phyloP scores from a whole-genome alignment of 2,329 filamentous ascomycete genomes.

The Nigrospora oryzae region DNA sequence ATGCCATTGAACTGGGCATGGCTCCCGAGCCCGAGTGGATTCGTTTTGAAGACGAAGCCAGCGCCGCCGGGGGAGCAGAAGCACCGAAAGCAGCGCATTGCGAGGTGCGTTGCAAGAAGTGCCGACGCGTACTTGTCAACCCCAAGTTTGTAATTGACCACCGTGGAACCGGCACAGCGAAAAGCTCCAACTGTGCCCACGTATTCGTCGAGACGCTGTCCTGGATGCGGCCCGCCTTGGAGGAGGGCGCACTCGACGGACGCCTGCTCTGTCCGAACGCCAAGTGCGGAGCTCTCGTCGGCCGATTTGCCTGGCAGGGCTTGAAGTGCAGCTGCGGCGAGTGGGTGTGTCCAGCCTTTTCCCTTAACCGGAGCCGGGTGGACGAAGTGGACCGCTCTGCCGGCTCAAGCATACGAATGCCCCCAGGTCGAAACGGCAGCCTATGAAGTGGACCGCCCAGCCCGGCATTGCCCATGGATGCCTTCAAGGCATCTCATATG shows the following conservation, averaged over 20 bases:
- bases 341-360: constrained; percentile 89
- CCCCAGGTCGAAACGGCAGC: constrained; percentile 33
- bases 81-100: constrained; percentile 19
- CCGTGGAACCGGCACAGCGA: constrained; percentile 20
- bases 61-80: constrained; percentile 33
- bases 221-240: constrained; percentile 86
- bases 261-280: constrained; percentile 72
- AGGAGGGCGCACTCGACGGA: constrained; percentile 74
- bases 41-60: constrained; percentile 67
- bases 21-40: constrained; percentile 70
- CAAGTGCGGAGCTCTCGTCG: constrained; percentile 75
- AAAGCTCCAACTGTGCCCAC: constrained; percentile 56
- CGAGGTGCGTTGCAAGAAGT: constrained; percentile 84
- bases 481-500: no score
- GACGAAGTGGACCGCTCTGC: constrained; percentile 47
- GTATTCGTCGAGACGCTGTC: constrained; percentile 86
- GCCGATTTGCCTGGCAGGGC: constrained; percentile 94
- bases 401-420: constrained; percentile 45
- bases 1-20: constrained; percentile 60
- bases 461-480: neutral
- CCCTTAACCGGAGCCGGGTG: constrained; percentile 71
- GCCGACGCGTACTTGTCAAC: constrained; percentile 57
- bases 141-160: constrained; percentile 60
- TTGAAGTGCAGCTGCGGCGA: constrained; percentile 84
- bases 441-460: constrained; percentile 18